A percentile compares a stretch with the other conserved stretches of the same genome.
Evolutionary conservation across 805 yeast genomes (phyloP).

Genomic region (Barnettozyma botsteinii): DNA sequence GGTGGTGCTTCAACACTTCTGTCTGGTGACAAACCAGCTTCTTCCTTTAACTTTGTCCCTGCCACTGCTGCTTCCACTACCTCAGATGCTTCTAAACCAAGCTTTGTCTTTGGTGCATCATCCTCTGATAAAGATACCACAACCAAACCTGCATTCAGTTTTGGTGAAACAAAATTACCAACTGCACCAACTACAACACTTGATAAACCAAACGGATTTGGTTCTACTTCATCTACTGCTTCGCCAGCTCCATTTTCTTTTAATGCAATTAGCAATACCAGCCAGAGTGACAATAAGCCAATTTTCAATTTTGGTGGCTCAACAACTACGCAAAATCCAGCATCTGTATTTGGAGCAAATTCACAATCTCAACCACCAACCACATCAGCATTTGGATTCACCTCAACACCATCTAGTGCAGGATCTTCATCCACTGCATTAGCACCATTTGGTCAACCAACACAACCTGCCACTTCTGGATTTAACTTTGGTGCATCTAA

Average conservation of each 20-base stretch:
- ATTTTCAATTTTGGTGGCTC: constrained; percentile 16
- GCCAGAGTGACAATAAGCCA: constrained; percentile 2
- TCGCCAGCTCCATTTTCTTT: constrained; percentile 8
- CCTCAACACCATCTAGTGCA: constrained; percentile 19
- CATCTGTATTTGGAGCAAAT: constrained; percentile 12
- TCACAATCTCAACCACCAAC: constrained; percentile 4
- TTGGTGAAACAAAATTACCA: constrained; percentile 1
- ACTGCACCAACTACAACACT: not conserved
- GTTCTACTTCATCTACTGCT: constrained; percentile 3
- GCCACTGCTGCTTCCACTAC: not conserved
- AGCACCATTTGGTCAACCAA: constrained; percentile 12
- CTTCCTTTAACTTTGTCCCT: constrained; percentile 2
- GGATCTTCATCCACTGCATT: constrained; percentile 13
- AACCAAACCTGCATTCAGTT: not conserved
- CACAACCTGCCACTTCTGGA: constrained; percentile 13
- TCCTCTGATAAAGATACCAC: not conserved
- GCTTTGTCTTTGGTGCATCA: constrained; percentile 5
- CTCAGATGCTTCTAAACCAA: not conserved
- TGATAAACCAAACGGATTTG: not conserved
- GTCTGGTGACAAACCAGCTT: not conserved
- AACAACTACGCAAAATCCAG: constrained; percentile 10
- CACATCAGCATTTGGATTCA: constrained; percentile 15
- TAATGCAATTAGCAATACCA: not conserved
- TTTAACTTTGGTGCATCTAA: constrained; percentile 15
- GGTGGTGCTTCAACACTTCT: not conserved